Conservation (phyloP, 345 rosid species). For the Rhodamnia rubescens region DNA sequence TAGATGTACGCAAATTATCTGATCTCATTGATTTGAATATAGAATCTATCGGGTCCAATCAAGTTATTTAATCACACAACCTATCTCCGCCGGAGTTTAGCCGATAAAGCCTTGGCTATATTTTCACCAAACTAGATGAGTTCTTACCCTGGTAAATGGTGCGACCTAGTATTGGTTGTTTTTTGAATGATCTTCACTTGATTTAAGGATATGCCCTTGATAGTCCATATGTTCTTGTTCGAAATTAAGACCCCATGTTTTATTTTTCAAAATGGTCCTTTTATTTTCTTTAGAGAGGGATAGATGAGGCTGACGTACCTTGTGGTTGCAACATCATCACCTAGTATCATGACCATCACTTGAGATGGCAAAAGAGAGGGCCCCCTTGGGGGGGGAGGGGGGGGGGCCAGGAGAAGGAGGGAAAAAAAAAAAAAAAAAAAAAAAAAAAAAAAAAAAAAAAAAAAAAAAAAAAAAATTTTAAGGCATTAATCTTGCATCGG, state of each 20-base stretch:
- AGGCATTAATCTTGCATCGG: too few relatives aligned
- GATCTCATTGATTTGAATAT: background rate
- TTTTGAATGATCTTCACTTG: background rate
- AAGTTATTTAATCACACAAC: background rate
- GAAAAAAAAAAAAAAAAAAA: too few relatives aligned
- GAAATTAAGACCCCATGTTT: background rate
- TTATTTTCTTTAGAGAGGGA: background rate
- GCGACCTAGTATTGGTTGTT: background rate
- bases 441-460: too few relatives aligned
- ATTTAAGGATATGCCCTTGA: background rate
- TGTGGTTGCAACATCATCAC: too few relatives aligned
- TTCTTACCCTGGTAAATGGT: background rate
- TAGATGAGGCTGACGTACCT: too few relatives aligned
- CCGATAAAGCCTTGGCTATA: background rate
- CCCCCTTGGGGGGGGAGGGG: too few relatives aligned
- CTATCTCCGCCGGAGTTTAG: fast-evolving
- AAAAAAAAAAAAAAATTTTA: too few relatives aligned
- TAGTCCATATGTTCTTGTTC: background rate
- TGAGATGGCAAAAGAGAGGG: too few relatives aligned
- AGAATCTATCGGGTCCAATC: too few relatives aligned
- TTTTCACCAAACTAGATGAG: background rate
- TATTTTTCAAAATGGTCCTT: background rate
- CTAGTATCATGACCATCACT: background rate
- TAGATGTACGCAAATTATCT: background rate
- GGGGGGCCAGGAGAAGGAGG: too few relatives aligned